Evolutionary conservation across 2,329 filamentous ascomycete species (phyloP).

Genomic region (Botrytis porri): DNA sequence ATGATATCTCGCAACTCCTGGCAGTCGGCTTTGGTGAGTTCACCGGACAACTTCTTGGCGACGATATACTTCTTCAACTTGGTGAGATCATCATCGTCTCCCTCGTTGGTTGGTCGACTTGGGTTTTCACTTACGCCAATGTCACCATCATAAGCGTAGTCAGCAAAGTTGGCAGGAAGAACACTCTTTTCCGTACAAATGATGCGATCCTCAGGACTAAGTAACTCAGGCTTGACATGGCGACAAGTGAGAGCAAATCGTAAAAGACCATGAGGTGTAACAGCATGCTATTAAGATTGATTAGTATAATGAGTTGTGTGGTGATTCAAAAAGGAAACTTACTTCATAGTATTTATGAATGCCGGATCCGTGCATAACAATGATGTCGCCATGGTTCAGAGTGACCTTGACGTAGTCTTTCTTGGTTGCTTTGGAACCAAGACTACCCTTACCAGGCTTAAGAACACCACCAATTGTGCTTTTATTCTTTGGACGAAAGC

Average conservation of each 20-base stretch:
- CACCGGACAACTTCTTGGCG: background rate
- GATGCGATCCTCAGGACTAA: constrained; percentile 36
- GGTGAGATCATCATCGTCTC: background rate
- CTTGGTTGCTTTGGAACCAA: constrained; percentile 32
- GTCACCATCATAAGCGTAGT: constrained; percentile 37
- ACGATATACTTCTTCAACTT: background rate
- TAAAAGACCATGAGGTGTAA: constrained; percentile 49
- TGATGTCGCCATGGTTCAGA: constrained; percentile 61
- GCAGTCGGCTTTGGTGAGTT: background rate
- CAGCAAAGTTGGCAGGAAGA: constrained; percentile 38
- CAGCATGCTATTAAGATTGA: constrained; percentile 45
- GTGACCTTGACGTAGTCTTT: constrained; percentile 40
- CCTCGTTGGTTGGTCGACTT: background rate
- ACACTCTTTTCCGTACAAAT: constrained; percentile 5
- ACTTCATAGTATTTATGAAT: constrained; percentile 60
- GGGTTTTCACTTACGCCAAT: constrained; percentile 20
- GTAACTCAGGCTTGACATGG: constrained; percentile 46
- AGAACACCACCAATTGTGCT: constrained; percentile 26
- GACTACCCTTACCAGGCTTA: background rate
- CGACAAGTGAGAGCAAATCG: constrained; percentile 57
- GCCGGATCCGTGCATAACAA: constrained; percentile 58
- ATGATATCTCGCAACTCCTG: background rate
- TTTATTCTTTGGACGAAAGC: constrained; percentile 52
- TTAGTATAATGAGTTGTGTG: constrained; percentile 26
- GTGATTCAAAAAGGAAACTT: constrained; percentile 23